A percentile compares a stretch with the other conserved stretches of the same genome.
These are phyloP conservation scores for Penicillium sp. DNA, from an alignment of 2,329 filamentous ascomycete genomes.

Conservation along the genomic window DNA sequence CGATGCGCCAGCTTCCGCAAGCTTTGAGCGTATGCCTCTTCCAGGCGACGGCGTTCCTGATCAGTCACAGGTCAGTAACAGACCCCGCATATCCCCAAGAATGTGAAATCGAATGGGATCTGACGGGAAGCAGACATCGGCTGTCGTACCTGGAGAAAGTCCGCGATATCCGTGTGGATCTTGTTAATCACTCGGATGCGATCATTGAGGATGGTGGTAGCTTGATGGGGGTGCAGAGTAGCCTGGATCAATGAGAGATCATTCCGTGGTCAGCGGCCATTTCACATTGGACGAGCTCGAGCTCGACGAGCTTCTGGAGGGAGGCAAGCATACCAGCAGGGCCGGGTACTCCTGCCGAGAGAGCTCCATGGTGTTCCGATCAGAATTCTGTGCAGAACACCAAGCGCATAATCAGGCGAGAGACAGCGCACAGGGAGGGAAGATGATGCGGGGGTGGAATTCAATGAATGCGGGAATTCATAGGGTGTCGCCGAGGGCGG, in stretches of 20 bases:
- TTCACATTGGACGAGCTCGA: slow-evolving; percentile 3
- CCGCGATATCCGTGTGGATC: slow-evolving; percentile 87
- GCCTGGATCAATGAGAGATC: slow-evolving; percentile 58
- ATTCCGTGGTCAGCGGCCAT: slow-evolving; percentile 14
- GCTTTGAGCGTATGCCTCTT: slow-evolving; percentile 84
- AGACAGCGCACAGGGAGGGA: slow-evolving; percentile 4
- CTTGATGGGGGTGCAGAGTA: slow-evolving; percentile 78
- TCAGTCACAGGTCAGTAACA: slow-evolving; percentile 12
- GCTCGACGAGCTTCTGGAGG: slow-evolving; percentile 4
- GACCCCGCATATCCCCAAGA: slow-evolving; percentile 14
- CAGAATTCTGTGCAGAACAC: slow-evolving; percentile 26
- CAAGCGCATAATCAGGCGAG: slow-evolving; percentile 39
- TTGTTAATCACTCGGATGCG: slow-evolving; percentile 84
- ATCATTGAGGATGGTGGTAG: slow-evolving; percentile 80
- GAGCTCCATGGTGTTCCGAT: slow-evolving; percentile 65
- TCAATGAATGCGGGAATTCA: slow-evolving; percentile 10
- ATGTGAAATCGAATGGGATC: slow-evolving; percentile 9
- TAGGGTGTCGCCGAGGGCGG: slow-evolving; percentile 24
- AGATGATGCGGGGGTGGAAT: slow-evolving; percentile 8
- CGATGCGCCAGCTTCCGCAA: slow-evolving; percentile 79
- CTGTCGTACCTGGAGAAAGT: slow-evolving; percentile 85
- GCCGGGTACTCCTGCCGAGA: slow-evolving; percentile 89
- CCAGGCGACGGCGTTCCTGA: slow-evolving; percentile 88
- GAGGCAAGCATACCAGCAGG: slow-evolving; percentile 74
- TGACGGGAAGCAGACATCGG: slow-evolving; percentile 2